Evolutionary conservation across 192 early-diverging fungal species (phyloP).

Genomic region (Backusella psychrophila): DNA sequence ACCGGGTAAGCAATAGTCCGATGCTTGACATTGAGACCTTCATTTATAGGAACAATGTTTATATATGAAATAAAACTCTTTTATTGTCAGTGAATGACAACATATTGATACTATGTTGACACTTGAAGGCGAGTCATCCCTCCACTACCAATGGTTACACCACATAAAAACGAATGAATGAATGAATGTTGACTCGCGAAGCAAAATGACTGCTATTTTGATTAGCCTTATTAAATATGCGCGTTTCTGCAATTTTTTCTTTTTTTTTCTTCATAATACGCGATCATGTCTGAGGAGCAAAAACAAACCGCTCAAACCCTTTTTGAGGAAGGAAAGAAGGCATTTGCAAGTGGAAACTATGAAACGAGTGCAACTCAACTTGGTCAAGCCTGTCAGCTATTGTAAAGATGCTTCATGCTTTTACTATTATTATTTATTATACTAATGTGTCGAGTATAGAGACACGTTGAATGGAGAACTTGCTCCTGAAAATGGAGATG

Average conservation of each 20-base stretch:
- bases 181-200: too few relatives aligned
- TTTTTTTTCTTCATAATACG: not conserved
- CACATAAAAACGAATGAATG: too few relatives aligned
- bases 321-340: slow-evolving; percentile 60
- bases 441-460: slow-evolving; percentile 26
- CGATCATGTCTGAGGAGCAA: not conserved
- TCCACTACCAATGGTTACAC: too few relatives aligned
- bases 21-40: too few relatives aligned
- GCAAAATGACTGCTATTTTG: too few relatives aligned
- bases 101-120: too few relatives aligned
- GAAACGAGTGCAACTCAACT: slow-evolving; percentile 62
- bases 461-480: slow-evolving; percentile 62
- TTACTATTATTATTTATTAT: not conserved
- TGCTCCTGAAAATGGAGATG: slow-evolving; percentile 66
- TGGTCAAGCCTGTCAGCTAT: slow-evolving; percentile 65
- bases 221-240: not conserved
- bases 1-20: too few relatives aligned
- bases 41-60: too few relatives aligned
- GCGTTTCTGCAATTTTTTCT: not conserved
- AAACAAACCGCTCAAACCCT: not conserved
- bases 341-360: slow-evolving; percentile 62
- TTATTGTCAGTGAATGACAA: too few relatives aligned
- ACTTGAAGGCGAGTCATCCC: too few relatives aligned
- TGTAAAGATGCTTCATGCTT: slow-evolving; percentile 36
- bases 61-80: too few relatives aligned